Percentiles rank a stretch among this genome's conserved stretches.
Evolutionary conservation across 805 yeast genomes (phyloP).

Genomic region (Schwanniomyces sp.): DNA sequence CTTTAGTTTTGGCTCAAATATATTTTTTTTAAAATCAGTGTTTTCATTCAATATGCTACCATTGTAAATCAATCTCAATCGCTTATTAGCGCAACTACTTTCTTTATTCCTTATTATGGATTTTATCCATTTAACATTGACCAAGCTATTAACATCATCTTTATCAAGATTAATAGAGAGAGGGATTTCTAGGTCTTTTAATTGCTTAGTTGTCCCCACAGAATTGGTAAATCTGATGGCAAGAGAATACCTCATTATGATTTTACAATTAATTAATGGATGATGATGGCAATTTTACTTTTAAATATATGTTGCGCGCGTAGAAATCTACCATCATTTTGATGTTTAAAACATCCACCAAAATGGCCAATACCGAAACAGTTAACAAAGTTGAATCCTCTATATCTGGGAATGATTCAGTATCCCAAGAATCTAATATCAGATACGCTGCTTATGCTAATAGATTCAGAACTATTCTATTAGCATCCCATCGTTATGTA

Average conservation of each 20-base stretch:
- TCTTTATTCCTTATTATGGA: constrained; percentile 26
- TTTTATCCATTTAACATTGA: constrained; percentile 31
- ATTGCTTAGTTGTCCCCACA: constrained; percentile 13
- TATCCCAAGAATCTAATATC: constrained; percentile 23
- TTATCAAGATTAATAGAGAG: constrained; percentile 22
- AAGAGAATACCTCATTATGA: constrained; percentile 22
- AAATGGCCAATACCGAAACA: neutral
- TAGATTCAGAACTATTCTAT: constrained; percentile 65
- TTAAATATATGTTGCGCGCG: neutral
- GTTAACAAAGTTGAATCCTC: constrained; percentile 2
- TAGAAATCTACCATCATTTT: too few relatives aligned
- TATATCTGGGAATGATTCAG: constrained; percentile 9
- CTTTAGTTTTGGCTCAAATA: constrained; percentile 30
- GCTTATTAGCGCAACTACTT: constrained; percentile 30
- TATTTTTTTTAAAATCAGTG: constrained; percentile 54
- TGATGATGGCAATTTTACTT: neutral
- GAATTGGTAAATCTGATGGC: constrained; percentile 32
- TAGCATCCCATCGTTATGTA: constrained; percentile 76
- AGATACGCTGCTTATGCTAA: constrained; percentile 86
- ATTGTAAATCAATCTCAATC: constrained; percentile 66
- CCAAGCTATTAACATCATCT: constrained; percentile 31
- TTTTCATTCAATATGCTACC: constrained; percentile 64
- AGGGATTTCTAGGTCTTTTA: constrained; percentile 29
- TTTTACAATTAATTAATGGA: neutral
- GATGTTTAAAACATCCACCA: neutral